Conservation (phyloP, 2,329 filamentous ascomycete species). For the Paraconiothyrium sp. region DNA sequence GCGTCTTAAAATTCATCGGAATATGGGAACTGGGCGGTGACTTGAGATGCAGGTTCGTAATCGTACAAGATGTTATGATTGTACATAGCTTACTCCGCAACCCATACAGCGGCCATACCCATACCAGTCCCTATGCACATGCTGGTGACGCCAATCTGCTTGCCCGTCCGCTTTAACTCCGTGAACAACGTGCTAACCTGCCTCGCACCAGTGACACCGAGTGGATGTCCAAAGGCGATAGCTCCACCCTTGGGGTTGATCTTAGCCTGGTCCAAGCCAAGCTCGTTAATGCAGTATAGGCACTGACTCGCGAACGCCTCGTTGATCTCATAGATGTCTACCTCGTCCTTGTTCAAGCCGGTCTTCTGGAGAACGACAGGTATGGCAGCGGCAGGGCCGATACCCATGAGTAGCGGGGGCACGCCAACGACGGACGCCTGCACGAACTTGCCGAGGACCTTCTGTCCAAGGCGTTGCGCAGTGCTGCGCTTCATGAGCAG, state of each 20-base stretch:
- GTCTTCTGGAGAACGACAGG: constrained; percentile 90
- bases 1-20: background rate
- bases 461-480: constrained; percentile 86
- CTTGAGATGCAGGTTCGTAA: constrained; percentile 5
- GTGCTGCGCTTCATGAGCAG: constrained; percentile 94
- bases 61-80: constrained; percentile 18
- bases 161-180: constrained; percentile 82
- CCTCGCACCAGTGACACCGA: constrained; percentile 92
- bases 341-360: constrained; percentile 82
- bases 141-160: constrained; percentile 89
- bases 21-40: background rate
- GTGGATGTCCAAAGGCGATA: constrained; percentile 93
- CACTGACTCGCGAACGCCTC: constrained; percentile 98
- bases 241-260: constrained; percentile 97
- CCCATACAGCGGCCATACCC: constrained; percentile 98
- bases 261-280: constrained; percentile 83
- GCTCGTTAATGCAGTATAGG: constrained; percentile 89
- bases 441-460: constrained; percentile 92
- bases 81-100: constrained; percentile 74
- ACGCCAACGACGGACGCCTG: constrained; percentile 87
- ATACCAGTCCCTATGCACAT: constrained; percentile 97
- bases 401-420: constrained; percentile 91
- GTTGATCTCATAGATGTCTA: constrained; percentile 99
- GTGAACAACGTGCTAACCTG: constrained; percentile 93
- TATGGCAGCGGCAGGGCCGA: constrained; percentile 95